phyloP scores from a whole-genome alignment of 371 early-diverging fungal species.

The Rhizopus delemar region DNA sequence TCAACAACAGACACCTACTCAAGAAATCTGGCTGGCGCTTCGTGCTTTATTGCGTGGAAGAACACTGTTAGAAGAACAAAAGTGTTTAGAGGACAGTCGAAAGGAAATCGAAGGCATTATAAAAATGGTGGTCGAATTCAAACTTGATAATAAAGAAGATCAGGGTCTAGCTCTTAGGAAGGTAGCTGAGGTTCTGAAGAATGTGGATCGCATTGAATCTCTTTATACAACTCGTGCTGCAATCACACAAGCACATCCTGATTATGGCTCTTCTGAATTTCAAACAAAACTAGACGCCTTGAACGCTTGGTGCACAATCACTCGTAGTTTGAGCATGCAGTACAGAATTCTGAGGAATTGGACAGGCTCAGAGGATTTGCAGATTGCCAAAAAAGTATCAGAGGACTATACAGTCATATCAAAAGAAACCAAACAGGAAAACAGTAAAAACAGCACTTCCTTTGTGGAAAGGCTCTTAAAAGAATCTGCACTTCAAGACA shows the following conservation, averaged over 20 bases:
- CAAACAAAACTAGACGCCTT: conserved; percentile 74
- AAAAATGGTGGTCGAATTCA: conserved; percentile 66
- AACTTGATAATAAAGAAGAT: conserved; percentile 48
- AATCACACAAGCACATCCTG: conserved; percentile 68
- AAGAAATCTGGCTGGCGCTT: conserved; percentile 78
- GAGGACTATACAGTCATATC: conserved; percentile 4
- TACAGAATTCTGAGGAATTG: conserved; percentile 76
- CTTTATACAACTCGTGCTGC: conserved; percentile 74
- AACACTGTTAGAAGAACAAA: conserved; percentile 65
- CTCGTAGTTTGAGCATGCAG: conserved; percentile 71
- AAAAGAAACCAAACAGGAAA: conserved; percentile 4
- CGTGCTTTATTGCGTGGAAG: conserved; percentile 69
- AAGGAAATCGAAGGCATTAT: conserved; percentile 64
- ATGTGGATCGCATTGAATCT: conserved; percentile 75
- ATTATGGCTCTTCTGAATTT: conserved; percentile 69
- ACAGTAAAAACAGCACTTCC: conserved; percentile 53
- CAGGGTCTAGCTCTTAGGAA: conserved; percentile 53
- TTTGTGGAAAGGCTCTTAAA: conserved; percentile 86
- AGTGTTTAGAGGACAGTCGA: conserved; percentile 67
- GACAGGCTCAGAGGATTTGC: conserved; percentile 79
- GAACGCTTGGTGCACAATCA: conserved; percentile 77
- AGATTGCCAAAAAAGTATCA: conserved; percentile 53
- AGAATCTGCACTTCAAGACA: conserved; percentile 77
- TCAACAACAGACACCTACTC: conserved; percentile 53
- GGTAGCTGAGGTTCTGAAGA: conserved; percentile 68